Base-by-base conservation (phyloP, 352 stramenopile genomes). In the Poterioochromonas sp. region DNA sequence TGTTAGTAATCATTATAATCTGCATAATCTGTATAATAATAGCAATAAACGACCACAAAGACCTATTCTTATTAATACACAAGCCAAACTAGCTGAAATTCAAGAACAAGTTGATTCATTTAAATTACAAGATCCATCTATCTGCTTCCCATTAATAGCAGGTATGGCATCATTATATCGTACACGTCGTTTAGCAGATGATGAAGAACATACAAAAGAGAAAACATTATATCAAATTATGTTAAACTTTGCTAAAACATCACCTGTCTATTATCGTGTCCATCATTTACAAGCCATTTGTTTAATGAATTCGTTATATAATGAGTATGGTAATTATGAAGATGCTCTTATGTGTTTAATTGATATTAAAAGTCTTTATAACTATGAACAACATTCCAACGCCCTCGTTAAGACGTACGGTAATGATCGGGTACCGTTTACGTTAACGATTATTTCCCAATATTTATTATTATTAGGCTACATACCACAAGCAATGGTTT, bases 91-190 rank as follows among this genome's bases (percentile, higher is more conserved):
- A n/a, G n/a, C n/a, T n/a, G n/a, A n/a, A n/a, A n/a, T n/a, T n/a
- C n/a, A n/a, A n/a, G n/a, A n/a, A n/a, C n/a, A n/a, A n/a, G n/a
- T n/a, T n/a, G n/a, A n/a, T n/a, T n/a, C n/a, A n/a, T n/a, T n/a
- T n/a, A n/a, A n/a, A n/a, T 35, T 74, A 18, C 3, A 29, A 12
- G 65, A 74, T 51, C 5, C n/a, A n/a, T 18, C 32, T 29, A 29
- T 74, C 2, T 5, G 73, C 2, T 74, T 74, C 39, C 65, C 65
- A 12, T 12, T 74, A 20, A 26, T 74, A 35, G 32, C 65, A 51
- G 65, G 65, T 29, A 74, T 74, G 8, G 65, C 65, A 18, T 5
- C 65, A 32, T 54, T 74, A 35, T 74, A 74, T 35, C 37, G 65
- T 54, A 54, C 5, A 15, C 8, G 29, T 37, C 8, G 29, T 3